Evolutionary conservation across 2,329 filamentous ascomycete genomes (phyloP).

Genomic region (Atkinsonella hypoxylon): DNA sequence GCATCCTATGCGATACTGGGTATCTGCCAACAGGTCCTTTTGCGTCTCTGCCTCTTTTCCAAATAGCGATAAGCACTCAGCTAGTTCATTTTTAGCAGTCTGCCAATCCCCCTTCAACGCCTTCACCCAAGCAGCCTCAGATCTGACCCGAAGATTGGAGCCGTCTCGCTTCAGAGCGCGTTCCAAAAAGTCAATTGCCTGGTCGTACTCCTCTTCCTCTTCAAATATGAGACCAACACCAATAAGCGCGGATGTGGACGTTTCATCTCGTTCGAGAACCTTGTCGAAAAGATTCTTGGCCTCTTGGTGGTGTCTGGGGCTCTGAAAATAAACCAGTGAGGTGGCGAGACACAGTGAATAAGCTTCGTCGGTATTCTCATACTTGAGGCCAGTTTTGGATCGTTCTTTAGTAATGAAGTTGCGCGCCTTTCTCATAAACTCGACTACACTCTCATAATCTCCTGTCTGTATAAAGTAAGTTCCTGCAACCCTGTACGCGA

Average conservation of each 20-base stretch:
- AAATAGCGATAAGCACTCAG: constrained; percentile 55
- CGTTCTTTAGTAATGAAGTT: constrained; percentile 47
- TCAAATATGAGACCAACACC: constrained; percentile 86
- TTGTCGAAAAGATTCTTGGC: constrained; percentile 76
- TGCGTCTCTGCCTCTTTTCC: constrained; percentile 42
- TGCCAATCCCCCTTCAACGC: constrained; percentile 68
- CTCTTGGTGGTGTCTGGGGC: constrained; percentile 79
- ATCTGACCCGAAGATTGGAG: constrained; percentile 64
- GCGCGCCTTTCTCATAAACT: constrained; percentile 65
- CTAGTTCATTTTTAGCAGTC: constrained; percentile 55
- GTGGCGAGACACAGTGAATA: constrained; percentile 71
- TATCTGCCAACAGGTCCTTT: constrained; percentile 69
- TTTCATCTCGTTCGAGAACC: constrained; percentile 63
- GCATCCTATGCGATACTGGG: constrained; percentile 74
- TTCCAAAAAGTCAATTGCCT: constrained; percentile 69
- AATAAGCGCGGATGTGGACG: constrained; percentile 70
- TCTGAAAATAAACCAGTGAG: constrained; percentile 81
- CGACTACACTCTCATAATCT: constrained; percentile 71
- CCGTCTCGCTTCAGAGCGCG: constrained; percentile 64
- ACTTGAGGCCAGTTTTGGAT: constrained; percentile 53
- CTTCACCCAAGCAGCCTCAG: constrained; percentile 87
- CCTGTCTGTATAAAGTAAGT: constrained; percentile 77
- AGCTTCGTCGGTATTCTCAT: constrained; percentile 60
- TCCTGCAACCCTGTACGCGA: constrained; percentile 73
- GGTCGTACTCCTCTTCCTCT: constrained; percentile 78